Base-by-base conservation (phyloP, 2,329 filamentous ascomycete species). In the Scedosporium dehoogii region DNA sequence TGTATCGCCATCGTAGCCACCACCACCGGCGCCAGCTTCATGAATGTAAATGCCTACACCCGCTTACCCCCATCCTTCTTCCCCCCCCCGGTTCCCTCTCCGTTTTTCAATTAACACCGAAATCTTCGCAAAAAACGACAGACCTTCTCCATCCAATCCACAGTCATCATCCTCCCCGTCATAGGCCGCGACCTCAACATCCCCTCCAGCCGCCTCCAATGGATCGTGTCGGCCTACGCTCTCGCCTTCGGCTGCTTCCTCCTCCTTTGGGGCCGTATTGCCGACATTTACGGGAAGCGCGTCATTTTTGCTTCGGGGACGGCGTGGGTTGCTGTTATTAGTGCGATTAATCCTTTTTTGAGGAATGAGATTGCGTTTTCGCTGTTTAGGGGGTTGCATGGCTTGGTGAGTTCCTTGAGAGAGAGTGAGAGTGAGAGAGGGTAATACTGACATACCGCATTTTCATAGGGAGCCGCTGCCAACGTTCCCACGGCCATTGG, bases 401-500 rank as follows among this genome's bases (percentile, higher is more conserved):
- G 87, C 1, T 70, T 90, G 4, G 60, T 62, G 23, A 48, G 60
- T 58, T 18, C 29, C 18, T 33, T 41, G 0, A 18, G 6, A 58
- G 18, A 48, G 6, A 55, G 9, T 2, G 18, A 48, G 27, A 12
- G 16, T 9, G 29, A 66, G 16, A 57, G 23, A 10, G 18, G 6
- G 29, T 16, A 33, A 33, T 21, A 57, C 53, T n/a, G 9, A 10
- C 44, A 12, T 21, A 5, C 6, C n/a, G 16, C 42, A 7, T 21
- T n/a, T 21, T 21, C 12, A 3, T 44, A 62, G 73, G 86, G 86
- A 1, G 84, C 85, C 27, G 87, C 87, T 1, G 85, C 86, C 16
- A 89, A 88, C 68, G 85, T 89, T 0, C 87, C 87, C 0, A 89
- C 86, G 0, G 87, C 87, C 0, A 84, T 90, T 68, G 87, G 87